phyloP scores from a whole-genome alignment of 495 filamentous ascomycete species.

The Durotheca rogersii region DNA sequence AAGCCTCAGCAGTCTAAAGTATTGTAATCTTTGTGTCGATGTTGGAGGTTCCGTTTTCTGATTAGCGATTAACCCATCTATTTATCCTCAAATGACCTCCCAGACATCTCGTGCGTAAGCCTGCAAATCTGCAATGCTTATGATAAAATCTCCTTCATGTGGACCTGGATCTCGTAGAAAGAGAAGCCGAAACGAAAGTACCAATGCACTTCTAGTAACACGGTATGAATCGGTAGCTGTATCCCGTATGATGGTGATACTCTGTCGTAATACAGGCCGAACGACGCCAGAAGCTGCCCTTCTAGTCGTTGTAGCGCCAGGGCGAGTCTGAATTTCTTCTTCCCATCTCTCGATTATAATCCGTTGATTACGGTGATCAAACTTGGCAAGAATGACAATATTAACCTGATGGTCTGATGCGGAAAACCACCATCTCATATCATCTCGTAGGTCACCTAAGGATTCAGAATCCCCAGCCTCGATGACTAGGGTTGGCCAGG shows the following conservation, averaged over 20 bases:
- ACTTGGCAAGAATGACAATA: not conserved
- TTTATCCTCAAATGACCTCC: not conserved
- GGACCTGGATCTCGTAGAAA: not conserved
- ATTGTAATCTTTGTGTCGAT: not conserved
- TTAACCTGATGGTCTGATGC: not conserved
- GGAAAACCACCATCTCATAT: not conserved
- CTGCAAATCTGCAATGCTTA: not conserved
- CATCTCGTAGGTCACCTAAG: not conserved
- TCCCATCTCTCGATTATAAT: not conserved
- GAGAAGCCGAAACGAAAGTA: not conserved
- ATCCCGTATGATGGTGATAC: not conserved
- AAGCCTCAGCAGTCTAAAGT: no score
- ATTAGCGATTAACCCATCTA: not conserved
- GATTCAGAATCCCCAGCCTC: not conserved
- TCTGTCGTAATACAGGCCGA: not conserved
- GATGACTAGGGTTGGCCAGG: not conserved
- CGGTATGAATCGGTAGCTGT: not conserved
- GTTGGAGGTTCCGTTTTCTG: not conserved
- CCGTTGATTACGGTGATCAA: not conserved
- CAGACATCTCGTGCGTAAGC: not conserved
- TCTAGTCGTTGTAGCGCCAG: not conserved
- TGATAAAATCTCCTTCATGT: not conserved
- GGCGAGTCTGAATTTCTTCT: not conserved
- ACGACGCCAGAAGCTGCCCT: not conserved
- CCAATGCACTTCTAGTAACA: not conserved